Percentiles rank a stretch among this genome's conserved stretches.
Evolutionary conservation across 768 basidiomycete species (phyloP).

Genomic region (button mushroom (Agaricus bisporus)): DNA sequence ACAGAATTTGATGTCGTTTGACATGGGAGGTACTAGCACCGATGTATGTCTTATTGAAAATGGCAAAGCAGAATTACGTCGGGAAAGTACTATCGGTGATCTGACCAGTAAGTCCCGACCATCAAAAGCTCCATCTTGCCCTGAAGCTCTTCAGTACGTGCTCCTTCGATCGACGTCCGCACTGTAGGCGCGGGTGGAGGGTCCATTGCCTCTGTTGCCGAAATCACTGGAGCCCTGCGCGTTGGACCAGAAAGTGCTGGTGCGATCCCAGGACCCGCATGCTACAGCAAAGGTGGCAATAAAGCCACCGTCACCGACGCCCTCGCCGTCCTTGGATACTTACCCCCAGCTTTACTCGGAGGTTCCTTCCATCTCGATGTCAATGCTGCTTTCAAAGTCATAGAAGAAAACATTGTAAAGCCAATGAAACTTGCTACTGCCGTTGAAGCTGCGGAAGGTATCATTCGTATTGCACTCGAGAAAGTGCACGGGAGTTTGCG

Average conservation of each 20-base stretch:
- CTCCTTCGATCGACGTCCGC: slow-evolving; percentile 22
- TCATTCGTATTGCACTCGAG: slow-evolving; percentile 21
- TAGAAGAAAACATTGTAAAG: slow-evolving; percentile 18
- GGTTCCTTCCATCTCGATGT: slow-evolving; percentile 22
- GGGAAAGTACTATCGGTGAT: slow-evolving; percentile 22
- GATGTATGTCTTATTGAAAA: slow-evolving; percentile 25
- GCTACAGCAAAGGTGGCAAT: slow-evolving; percentile 22
- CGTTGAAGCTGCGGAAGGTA: slow-evolving; percentile 23
- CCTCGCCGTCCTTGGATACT: slow-evolving; percentile 22
- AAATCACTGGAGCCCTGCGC: slow-evolving; percentile 21
- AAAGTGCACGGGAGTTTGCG: slow-evolving; percentile 25
- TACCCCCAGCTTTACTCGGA: slow-evolving; percentile 21
- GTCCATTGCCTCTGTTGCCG: slow-evolving; percentile 15
- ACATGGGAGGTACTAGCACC: slow-evolving; percentile 24
- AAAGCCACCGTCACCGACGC: slow-evolving; percentile 25
- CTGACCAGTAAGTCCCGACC: slow-evolving; percentile 14
- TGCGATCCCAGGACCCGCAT: slow-evolving; percentile 24
- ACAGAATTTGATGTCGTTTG: slow-evolving; percentile 22
- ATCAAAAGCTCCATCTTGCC: neutral
- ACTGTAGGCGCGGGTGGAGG: slow-evolving; percentile 18
- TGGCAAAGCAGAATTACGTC: slow-evolving; percentile 19
- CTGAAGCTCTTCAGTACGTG: slow-evolving; percentile 13
- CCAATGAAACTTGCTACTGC: slow-evolving; percentile 17
- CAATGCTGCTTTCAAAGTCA: slow-evolving; percentile 16
- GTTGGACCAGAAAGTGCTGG: slow-evolving; percentile 25